These are phyloP conservation scores for Arctium lappa DNA, from an alignment of 129 eudicot genomes.

Conservation along the genomic window DNA sequence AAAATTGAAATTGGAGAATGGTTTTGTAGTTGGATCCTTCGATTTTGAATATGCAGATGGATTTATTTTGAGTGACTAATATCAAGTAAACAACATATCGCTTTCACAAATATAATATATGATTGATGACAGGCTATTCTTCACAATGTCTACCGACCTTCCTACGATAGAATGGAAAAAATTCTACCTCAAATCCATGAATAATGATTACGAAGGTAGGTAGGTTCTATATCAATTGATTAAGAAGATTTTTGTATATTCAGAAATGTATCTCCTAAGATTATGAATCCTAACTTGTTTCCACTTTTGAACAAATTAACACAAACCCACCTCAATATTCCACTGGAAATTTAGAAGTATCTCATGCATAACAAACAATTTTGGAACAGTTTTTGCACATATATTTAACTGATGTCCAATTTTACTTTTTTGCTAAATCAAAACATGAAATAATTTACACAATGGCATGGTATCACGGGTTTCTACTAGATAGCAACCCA, in stretches of 20 bases:
- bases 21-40: too few relatives aligned
- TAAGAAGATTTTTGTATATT: slow-evolving; percentile 2
- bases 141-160: slow-evolving; percentile 4
- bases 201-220: background rate
- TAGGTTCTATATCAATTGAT: background rate
- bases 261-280: background rate
- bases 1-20: too few relatives aligned
- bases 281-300: slow-evolving; percentile 1
- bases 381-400: background rate
- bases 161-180: slow-evolving; percentile 5
- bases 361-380: too few relatives aligned
- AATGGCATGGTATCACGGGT: background rate
- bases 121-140: background rate
- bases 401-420: background rate
- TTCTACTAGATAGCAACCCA: background rate
- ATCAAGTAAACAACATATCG: slow-evolving; percentile 29
- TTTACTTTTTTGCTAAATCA: background rate
- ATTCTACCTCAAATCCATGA: background rate
- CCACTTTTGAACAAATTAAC: background rate
- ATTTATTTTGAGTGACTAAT: background rate
- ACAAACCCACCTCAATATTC: too few relatives aligned
- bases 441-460: background rate
- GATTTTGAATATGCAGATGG: too few relatives aligned
- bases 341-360: too few relatives aligned
- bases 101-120: slow-evolving; percentile 1